phyloP scores from a whole-genome alignment of 305 asterid species.

The Plantago coronopus region DNA sequence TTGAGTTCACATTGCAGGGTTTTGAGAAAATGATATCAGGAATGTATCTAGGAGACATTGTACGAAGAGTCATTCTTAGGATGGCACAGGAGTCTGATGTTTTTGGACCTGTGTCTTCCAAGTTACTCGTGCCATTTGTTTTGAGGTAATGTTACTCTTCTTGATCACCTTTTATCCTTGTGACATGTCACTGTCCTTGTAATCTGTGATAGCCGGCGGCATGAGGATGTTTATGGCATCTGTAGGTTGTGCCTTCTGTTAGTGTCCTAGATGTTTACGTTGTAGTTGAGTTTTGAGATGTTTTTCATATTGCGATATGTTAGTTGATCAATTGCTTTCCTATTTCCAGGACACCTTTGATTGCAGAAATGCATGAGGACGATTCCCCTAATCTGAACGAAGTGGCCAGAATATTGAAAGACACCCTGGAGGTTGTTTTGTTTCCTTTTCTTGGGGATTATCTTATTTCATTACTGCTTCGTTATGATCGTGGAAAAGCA shows the following conservation, averaged over 20 bases:
- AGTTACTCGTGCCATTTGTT: slow-evolving; percentile 54
- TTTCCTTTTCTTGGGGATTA: too few species aligned
- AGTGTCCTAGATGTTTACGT: too few species aligned
- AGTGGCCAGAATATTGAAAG: slow-evolving; percentile 57
- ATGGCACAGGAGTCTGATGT: slow-evolving; percentile 65
- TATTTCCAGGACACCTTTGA: slow-evolving; percentile 58
- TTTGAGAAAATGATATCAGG: slow-evolving; percentile 96
- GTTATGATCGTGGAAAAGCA: not conserved
- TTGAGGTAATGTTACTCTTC: slow-evolving; percentile 45
- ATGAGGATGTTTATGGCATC: too few species aligned
- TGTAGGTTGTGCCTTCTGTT: too few species aligned
- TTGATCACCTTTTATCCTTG: slow-evolving; percentile 1
- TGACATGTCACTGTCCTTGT: too few species aligned
- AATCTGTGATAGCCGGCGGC: too few species aligned
- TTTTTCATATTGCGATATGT: not conserved
- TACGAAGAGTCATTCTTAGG: slow-evolving; percentile 70
- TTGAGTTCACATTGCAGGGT: slow-evolving; percentile 50
- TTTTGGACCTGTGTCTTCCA: slow-evolving; percentile 58
- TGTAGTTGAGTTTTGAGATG: not conserved
- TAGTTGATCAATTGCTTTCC: slow-evolving; percentile 6
- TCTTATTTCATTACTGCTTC: not conserved
- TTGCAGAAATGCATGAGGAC: slow-evolving; percentile 88
- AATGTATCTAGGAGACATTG: slow-evolving; percentile 89
- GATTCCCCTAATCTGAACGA: slow-evolving; percentile 67
- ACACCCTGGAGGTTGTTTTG: slow-evolving; percentile 54